phyloP scores from a whole-genome alignment of 164 flowering plant species.

The Piper longum region DNA sequence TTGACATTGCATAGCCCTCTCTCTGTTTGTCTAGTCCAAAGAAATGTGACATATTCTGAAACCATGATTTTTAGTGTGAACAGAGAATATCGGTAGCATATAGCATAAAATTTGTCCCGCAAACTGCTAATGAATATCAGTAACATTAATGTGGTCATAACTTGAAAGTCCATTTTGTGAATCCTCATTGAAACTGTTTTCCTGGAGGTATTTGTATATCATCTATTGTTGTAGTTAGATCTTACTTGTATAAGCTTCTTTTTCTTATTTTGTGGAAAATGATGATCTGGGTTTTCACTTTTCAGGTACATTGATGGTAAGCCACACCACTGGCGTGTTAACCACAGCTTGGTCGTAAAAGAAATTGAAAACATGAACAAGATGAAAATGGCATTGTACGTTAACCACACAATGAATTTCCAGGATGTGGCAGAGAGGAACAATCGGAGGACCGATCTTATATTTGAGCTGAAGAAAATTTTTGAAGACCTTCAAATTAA shows the following conservation, averaged over 20 bases:
- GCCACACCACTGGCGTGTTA: conserved; percentile 64
- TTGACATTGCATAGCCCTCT: too few species aligned
- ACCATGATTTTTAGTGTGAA: too few species aligned
- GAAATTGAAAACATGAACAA: conserved; percentile 70
- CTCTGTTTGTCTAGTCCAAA: too few species aligned
- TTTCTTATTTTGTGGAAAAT: conserved; percentile 1
- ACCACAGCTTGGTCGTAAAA: conserved; percentile 41
- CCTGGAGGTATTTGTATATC: too few species aligned
- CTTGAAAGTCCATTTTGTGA: too few species aligned
- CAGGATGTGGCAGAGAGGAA: conserved; percentile 53
- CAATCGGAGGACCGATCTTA: conserved; percentile 48
- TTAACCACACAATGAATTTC: conserved; percentile 70
- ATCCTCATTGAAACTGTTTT: too few species aligned
- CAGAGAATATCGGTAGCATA: too few species aligned
- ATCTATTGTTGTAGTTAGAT: background rate
- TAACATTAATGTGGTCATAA: too few species aligned
- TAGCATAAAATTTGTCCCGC: too few species aligned
- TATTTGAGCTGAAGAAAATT: conserved; percentile 59
- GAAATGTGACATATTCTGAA: too few species aligned
- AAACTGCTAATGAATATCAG: too few species aligned
- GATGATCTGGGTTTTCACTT: background rate
- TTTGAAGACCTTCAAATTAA: conserved; percentile 54
- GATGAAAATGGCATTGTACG: conserved; percentile 54
- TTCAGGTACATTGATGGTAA: conserved; percentile 65
- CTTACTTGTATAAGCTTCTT: background rate